Evolutionary conservation across 106 monocot species (phyloP).

Genomic region (Dendrobium officinale): DNA sequence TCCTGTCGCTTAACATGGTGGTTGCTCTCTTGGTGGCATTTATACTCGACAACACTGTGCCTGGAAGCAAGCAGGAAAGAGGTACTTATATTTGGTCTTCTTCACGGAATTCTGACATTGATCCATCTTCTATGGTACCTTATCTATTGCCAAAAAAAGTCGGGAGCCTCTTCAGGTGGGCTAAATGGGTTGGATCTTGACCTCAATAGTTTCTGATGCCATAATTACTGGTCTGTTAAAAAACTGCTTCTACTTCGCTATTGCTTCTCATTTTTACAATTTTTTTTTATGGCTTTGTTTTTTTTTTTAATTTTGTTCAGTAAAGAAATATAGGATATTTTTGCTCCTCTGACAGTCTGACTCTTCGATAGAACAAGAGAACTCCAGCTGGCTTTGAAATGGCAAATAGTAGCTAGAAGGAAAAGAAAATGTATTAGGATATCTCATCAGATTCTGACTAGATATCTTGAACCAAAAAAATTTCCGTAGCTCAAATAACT

Average conservation of each 20-base stretch:
- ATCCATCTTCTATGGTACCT: conserved; percentile 43
- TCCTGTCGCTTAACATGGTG: conserved; percentile 89
- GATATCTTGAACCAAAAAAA: no score
- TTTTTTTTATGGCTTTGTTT: neutral
- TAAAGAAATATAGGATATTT: neutral
- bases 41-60: conserved; percentile 93
- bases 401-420: neutral
- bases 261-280: neutral
- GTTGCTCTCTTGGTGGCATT: conserved; percentile 85
- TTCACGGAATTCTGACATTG: conserved; percentile 13
- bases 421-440: no score
- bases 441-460: no score
- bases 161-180: conserved; percentile 60
- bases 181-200: conserved; percentile 71
- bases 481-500: no score
- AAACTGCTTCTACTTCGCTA: neutral
- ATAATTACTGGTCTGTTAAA: no score
- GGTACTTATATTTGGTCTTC: conserved; percentile 93
- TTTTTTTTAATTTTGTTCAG: neutral
- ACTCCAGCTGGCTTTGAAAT: neutral
- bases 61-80: conserved; percentile 87
- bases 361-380: neutral
- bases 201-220: no score
- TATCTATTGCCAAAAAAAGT: conserved; percentile 67
- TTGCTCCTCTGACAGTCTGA: neutral